Percentiles rank a stretch among this genome's conserved stretches.
phyloP scores from a whole-genome alignment of 805 yeast species.

The Starmerella gropengiesseri region DNA sequence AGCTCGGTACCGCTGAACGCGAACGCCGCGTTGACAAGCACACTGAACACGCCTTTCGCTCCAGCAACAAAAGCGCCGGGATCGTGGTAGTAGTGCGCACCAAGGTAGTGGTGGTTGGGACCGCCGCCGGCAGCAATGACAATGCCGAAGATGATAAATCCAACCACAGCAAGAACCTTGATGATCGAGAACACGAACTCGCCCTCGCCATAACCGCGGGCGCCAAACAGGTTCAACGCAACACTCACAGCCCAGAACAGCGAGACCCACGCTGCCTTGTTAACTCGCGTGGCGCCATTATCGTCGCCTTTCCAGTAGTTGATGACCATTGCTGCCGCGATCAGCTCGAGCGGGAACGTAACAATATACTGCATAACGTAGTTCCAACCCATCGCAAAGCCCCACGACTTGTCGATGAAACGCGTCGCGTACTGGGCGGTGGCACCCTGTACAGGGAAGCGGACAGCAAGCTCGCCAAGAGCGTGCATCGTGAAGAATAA shows the following conservation, averaged over 20 bases:
- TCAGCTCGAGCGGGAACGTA: slow-evolving; percentile 52
- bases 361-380: slow-evolving; percentile 52
- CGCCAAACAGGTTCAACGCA: slow-evolving; percentile 45
- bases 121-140: slow-evolving; percentile 45
- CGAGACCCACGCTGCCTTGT: slow-evolving; percentile 47
- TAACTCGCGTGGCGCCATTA: slow-evolving; percentile 30
- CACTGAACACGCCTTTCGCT: slow-evolving; percentile 61
- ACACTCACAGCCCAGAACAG: slow-evolving; percentile 44
- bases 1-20: slow-evolving; percentile 68
- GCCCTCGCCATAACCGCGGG: slow-evolving; percentile 58
- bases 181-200: slow-evolving; percentile 50
- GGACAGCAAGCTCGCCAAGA: slow-evolving; percentile 59
- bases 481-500: slow-evolving; percentile 54
- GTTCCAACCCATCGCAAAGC: slow-evolving; percentile 61
- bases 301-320: slow-evolving; percentile 39
- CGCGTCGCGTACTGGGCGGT: slow-evolving; percentile 47
- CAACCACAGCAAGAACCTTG: slow-evolving; percentile 50
- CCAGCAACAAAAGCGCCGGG: slow-evolving; percentile 61
- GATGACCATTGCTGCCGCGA: slow-evolving; percentile 46
- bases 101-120: slow-evolving; percentile 43
- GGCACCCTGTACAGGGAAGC: slow-evolving; percentile 49
- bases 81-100: slow-evolving; percentile 44
- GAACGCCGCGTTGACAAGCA: slow-evolving; percentile 69
- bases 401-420: slow-evolving; percentile 50
- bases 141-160: slow-evolving; percentile 52